phyloP scores from a whole-genome alignment of 805 yeast genomes.

The Ogataea neopini region DNA sequence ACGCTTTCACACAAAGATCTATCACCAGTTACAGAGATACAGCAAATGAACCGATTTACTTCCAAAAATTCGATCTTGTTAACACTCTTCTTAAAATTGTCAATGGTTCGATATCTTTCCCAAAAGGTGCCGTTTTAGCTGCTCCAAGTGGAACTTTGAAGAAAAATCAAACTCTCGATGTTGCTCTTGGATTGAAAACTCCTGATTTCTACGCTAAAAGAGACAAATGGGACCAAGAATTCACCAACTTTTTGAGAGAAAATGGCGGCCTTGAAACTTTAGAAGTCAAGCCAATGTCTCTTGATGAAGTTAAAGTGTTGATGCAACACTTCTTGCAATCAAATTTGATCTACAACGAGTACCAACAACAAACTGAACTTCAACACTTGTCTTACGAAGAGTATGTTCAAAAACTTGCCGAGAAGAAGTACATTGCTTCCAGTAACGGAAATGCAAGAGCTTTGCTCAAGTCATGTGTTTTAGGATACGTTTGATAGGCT shows the following conservation, averaged over 20 bases:
- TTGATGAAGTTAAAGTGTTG: slow-evolving; percentile 45
- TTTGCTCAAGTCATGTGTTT: slow-evolving; percentile 43
- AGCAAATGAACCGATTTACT: slow-evolving; percentile 55
- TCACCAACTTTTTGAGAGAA: slow-evolving; percentile 48
- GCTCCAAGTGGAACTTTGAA: slow-evolving; percentile 60
- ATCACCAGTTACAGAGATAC: slow-evolving; percentile 61
- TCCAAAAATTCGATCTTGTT: slow-evolving; percentile 64
- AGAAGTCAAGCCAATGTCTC: slow-evolving; percentile 44
- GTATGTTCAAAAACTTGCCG: slow-evolving; percentile 38
- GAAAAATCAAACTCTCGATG: slow-evolving; percentile 55
- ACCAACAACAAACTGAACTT: slow-evolving; percentile 32
- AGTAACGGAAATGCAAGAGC: slow-evolving; percentile 70
- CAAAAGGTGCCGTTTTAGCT: slow-evolving; percentile 63
- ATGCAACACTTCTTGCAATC: slow-evolving; percentile 44
- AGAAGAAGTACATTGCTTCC: slow-evolving; percentile 53
- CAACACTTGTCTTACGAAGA: slow-evolving; percentile 17
- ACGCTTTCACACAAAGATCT: slow-evolving; percentile 56
- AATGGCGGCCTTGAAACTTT: slow-evolving; percentile 33
- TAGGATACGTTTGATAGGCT: slow-evolving; percentile 31
- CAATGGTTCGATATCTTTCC: slow-evolving; percentile 53
- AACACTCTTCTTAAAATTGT: slow-evolving; percentile 53
- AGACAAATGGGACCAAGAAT: slow-evolving; percentile 51
- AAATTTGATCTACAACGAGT: slow-evolving; percentile 38
- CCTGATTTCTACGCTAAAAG: slow-evolving; percentile 58
- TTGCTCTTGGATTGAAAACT: slow-evolving; percentile 48